phyloP scores from a whole-genome alignment of 1,284 basidiomycete genomes.

The Agroathelia rolfsii region DNA sequence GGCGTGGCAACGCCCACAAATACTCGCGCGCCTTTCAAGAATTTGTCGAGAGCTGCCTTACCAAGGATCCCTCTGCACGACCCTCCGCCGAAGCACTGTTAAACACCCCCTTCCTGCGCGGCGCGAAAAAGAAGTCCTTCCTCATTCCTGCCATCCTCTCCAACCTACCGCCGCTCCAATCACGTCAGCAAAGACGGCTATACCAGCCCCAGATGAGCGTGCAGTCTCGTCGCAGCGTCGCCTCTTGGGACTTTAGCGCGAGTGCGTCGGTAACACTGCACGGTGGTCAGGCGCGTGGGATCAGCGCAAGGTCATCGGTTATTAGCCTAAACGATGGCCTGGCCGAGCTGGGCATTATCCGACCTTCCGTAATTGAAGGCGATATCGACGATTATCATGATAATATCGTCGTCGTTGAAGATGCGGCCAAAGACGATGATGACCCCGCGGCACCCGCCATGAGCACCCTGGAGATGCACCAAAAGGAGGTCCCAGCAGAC shows the following conservation, averaged over 20 bases:
- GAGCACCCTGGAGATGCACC: too few relatives aligned
- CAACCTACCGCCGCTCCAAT: conserved; percentile 58
- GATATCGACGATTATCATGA: too few relatives aligned
- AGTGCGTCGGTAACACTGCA: too few relatives aligned
- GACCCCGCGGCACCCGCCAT: too few relatives aligned
- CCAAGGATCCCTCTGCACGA: conserved; percentile 72
- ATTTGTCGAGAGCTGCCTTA: conserved; percentile 70
- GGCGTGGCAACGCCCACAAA: conserved; percentile 61
- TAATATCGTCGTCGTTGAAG: too few relatives aligned
- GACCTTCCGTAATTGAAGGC: too few relatives aligned
- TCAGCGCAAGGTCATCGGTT: too few relatives aligned
- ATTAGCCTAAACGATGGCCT: too few relatives aligned
- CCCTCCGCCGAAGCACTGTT: conserved; percentile 75
- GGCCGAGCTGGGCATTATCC: too few relatives aligned
- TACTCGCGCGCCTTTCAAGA: conserved; percentile 80
- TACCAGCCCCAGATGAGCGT: conserved; percentile 28
- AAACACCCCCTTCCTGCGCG: conserved; percentile 70
- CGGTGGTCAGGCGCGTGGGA: too few relatives aligned
- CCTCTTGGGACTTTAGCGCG: conserved; percentile 59
- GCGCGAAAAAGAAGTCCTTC: conserved; percentile 64
- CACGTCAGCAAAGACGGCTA: conserved; percentile 49
- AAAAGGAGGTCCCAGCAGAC: too few relatives aligned
- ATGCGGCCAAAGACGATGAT: too few relatives aligned
- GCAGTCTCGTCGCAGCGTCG: conserved; percentile 41
- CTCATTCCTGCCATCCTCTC: conserved; percentile 66